These are phyloP conservation scores for Carex kokanica DNA, from an alignment of 176 grass and related monocot genomes.

Conservation along the genomic window DNA sequence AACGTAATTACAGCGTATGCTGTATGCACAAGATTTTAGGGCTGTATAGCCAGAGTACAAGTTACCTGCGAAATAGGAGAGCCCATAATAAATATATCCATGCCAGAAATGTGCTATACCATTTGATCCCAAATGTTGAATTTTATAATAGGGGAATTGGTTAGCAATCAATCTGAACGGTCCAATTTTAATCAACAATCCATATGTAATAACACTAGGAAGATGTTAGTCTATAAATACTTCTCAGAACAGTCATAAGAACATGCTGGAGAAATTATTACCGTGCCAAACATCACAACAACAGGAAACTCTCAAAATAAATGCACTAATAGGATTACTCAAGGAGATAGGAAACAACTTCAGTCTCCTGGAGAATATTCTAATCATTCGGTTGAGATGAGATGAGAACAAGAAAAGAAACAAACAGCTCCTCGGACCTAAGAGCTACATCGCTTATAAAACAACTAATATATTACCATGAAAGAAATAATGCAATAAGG, in stretches of 20 bases:
- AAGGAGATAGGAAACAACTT: too few relatives aligned
- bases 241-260: not conserved
- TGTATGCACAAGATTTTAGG: too few relatives aligned
- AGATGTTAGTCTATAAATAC: not conserved
- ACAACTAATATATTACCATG: not conserved
- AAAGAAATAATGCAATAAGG: slow-evolving; percentile 21
- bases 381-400: not conserved
- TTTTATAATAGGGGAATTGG: not conserved
- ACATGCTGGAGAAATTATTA: not conserved
- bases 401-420: not conserved
- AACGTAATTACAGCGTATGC: too few relatives aligned
- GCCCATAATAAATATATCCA: too few relatives aligned
- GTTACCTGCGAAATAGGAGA: too few relatives aligned
- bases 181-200: not conserved
- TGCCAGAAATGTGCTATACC: too few relatives aligned
- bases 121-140: too few relatives aligned
- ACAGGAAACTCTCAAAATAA: not conserved
- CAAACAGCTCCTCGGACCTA: not conserved
- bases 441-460: not conserved
- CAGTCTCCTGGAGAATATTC: not conserved
- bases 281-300: slow-evolving; percentile 3
- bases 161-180: not conserved
- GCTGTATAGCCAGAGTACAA: too few relatives aligned
- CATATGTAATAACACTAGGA: not conserved
- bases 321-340: not conserved